Evolutionary conservation across 495 filamentous ascomycete genomes (phyloP).

Genomic region (Neurospora sp.): DNA sequence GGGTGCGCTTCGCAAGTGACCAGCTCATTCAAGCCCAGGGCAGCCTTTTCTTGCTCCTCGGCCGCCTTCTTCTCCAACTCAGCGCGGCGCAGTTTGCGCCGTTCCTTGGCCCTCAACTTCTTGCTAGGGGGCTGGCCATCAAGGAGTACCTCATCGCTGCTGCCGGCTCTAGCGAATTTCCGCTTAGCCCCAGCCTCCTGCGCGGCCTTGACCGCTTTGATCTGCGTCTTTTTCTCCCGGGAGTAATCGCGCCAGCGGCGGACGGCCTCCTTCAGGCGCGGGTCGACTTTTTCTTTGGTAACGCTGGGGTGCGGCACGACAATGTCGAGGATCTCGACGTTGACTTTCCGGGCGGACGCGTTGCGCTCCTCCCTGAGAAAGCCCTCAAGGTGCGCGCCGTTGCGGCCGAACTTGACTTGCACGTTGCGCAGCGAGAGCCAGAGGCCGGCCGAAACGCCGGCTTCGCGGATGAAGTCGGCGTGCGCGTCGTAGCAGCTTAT

Average conservation of each 20-base stretch:
- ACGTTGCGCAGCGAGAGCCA: slow-evolving; percentile 65
- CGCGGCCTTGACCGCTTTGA: slow-evolving; percentile 23
- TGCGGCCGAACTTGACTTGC: slow-evolving; percentile 49
- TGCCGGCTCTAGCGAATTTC: slow-evolving; percentile 6
- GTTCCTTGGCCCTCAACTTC: slow-evolving; percentile 24
- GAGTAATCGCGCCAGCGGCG: slow-evolving; percentile 53
- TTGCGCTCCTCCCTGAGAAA: slow-evolving; percentile 52
- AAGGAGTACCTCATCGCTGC: slow-evolving; percentile 17
- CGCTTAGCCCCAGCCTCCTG: slow-evolving; percentile 18
- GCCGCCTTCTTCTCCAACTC: slow-evolving; percentile 1
- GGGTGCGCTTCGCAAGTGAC: slow-evolving; percentile 39
- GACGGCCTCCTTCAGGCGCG: slow-evolving; percentile 51
- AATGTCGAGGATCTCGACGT: slow-evolving; percentile 32
- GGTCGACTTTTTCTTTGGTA: slow-evolving; percentile 31
- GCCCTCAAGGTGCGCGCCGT: slow-evolving; percentile 56
- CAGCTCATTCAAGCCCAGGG: slow-evolving; percentile 22
- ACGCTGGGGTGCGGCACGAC: slow-evolving; percentile 4
- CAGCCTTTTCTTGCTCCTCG: slow-evolving; percentile 13
- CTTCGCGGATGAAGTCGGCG: slow-evolving; percentile 40
- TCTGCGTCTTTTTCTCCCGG: slow-evolving; percentile 40
- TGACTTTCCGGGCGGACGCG: slow-evolving; percentile 37
- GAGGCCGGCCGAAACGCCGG: slow-evolving; percentile 44
- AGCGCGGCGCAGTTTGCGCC: slow-evolving; percentile 9
- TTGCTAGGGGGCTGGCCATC: slow-evolving; percentile 16
- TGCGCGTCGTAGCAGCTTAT: slow-evolving; percentile 66